phyloP scores from a whole-genome alignment of 108 stramenopile genomes.

The Cyclotella baltica region DNA sequence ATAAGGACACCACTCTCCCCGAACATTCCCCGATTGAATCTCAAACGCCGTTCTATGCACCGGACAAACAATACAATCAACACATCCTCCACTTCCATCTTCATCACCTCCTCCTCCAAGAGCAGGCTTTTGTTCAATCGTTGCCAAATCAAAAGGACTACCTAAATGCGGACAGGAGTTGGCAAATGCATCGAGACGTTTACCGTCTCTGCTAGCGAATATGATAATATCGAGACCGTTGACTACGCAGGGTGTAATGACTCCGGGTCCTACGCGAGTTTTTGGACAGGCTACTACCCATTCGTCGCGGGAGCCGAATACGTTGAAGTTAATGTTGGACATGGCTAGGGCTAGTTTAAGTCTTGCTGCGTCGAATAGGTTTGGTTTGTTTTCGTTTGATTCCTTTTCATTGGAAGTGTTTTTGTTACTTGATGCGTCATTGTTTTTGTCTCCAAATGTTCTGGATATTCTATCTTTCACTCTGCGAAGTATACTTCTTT shows the following conservation, averaged over 20 bases:
- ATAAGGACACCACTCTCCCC: conserved; percentile 98
- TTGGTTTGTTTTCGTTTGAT: conserved; percentile 38
- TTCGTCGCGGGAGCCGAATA: conserved; percentile 56
- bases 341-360: conserved; percentile 48
- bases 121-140: conserved; percentile 71
- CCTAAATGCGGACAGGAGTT: conserved; percentile 97
- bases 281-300: conserved; percentile 86
- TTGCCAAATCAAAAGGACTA: conserved; percentile 94
- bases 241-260: conserved; percentile 85
- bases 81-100: conserved; percentile 74
- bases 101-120: conserved; percentile 21
- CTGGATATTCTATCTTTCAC: conserved; percentile 42
- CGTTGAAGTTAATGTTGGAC: conserved; percentile 35
- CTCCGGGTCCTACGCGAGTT: conserved; percentile 89
- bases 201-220: conserved; percentile 74
- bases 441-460: conserved; percentile 33
- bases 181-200: conserved; percentile 85
- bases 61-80: conserved; percentile 95
- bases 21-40: conserved; percentile 89
- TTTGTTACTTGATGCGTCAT: conserved; percentile 3
- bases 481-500: conserved; percentile 38
- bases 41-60: conserved; percentile 95
- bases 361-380: conserved; percentile 34
- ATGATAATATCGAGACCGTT: conserved; percentile 83
- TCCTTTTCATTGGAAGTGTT: conserved; percentile 12